Percentiles rank a stretch among this genome's conserved stretches.
These are phyloP conservation scores for Stephania japonica DNA, from an alignment of 164 flowering plant genomes.

Conservation along the genomic window DNA sequence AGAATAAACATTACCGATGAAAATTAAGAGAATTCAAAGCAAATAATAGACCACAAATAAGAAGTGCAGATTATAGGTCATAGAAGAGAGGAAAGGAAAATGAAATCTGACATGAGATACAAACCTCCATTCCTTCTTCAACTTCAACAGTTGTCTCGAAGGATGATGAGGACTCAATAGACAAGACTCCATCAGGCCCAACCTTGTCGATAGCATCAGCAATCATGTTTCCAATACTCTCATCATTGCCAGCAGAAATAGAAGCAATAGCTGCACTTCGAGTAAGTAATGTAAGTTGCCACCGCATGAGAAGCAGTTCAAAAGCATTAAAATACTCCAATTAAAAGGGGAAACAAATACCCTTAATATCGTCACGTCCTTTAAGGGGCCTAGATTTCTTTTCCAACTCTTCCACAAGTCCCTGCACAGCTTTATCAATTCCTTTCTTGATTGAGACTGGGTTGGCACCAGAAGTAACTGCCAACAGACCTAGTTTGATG, in stretches of 20 bases:
- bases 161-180: conserved; percentile 97
- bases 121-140: conserved; percentile 98
- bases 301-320: neutral
- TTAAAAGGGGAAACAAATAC: conserved; percentile 29
- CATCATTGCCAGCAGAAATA: conserved; percentile 96
- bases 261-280: conserved; percentile 73
- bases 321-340: neutral
- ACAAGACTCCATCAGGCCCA: conserved; percentile 97
- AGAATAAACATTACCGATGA: neutral
- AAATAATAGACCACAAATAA: neutral
- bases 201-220: conserved; percentile 99
- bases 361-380: conserved; percentile 89
- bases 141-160: conserved; percentile 97
- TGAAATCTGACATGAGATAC: conserved; percentile 8
- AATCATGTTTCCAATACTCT: conserved; percentile 80
- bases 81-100: neutral
- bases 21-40: neutral
- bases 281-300: neutral
- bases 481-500: conserved; percentile 77
- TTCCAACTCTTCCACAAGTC: conserved; percentile 71
- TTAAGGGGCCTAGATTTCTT: conserved; percentile 81
- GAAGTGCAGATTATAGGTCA: neutral
- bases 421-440: conserved; percentile 80
- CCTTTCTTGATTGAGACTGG: conserved; percentile 89
- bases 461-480: conserved; percentile 96